Conservation (phyloP, 2,329 filamentous ascomycete genomes). For the Chrysoporthe austroafricana region DNA sequence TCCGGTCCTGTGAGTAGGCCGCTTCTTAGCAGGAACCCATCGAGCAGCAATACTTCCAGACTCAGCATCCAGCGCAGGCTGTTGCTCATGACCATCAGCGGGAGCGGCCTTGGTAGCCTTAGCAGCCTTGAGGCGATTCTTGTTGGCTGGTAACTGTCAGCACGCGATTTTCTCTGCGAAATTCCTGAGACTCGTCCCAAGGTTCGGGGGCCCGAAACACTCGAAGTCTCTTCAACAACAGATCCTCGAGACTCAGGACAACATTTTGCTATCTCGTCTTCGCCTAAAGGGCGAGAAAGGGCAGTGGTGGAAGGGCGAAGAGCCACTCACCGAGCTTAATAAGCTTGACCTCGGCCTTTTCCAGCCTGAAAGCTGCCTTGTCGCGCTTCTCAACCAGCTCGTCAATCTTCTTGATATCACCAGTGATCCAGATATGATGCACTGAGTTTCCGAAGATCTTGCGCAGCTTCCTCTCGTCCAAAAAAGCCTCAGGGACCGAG, state of each 20-base stretch:
- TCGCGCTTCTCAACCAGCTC: constrained; percentile 83
- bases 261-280: no score
- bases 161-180: neutral
- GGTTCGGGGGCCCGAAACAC: no score
- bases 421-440: constrained; percentile 81
- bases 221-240: no score
- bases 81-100: constrained; percentile 38
- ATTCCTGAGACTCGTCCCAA: no score
- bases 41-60: constrained; percentile 72
- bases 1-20: constrained; percentile 76
- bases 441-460: constrained; percentile 83
- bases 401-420: constrained; percentile 76
- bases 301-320: neutral
- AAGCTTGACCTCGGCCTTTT: constrained; percentile 83
- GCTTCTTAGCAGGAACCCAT: constrained; percentile 73
- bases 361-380: constrained; percentile 77
- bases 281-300: no score
- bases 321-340: constrained; percentile 59
- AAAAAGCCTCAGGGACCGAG: constrained; percentile 77
- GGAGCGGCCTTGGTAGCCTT: constrained; percentile 64
- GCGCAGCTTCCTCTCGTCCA: constrained; percentile 75
- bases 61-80: constrained; percentile 64
- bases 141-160: constrained; percentile 58
- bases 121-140: constrained; percentile 67
- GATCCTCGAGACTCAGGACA: no score